Evolutionary conservation across 306 rosid species (phyloP).

Genomic region (Dicorynia guianensis): DNA sequence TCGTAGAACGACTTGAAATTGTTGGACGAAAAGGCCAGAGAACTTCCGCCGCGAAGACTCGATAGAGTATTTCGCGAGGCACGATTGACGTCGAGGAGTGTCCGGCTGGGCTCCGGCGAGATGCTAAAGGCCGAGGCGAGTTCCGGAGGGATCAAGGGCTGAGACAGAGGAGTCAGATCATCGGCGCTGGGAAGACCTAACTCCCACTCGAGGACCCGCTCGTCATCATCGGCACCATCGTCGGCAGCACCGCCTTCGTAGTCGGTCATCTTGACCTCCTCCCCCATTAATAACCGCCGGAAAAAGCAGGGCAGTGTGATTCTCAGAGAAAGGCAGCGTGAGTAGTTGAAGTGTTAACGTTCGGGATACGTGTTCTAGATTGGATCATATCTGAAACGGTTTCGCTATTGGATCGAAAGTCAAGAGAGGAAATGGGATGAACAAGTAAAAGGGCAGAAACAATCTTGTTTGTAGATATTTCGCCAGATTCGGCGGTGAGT

Average conservation of each 20-base stretch:
- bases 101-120: conserved; percentile 69
- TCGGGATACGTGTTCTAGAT: not conserved
- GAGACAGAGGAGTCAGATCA: conserved; percentile 79
- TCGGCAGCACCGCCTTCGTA: conserved; percentile 31
- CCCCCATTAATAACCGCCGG: conserved; percentile 57
- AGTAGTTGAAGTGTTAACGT: not conserved
- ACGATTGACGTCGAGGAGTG: conserved; percentile 70
- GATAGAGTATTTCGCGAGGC: conserved; percentile 79
- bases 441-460: not conserved
- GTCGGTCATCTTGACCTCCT: conserved; percentile 71
- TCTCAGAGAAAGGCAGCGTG: not conserved
- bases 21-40: conserved; percentile 59
- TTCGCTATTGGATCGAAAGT: not conserved
- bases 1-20: conserved; percentile 48
- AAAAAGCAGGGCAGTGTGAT: not conserved
- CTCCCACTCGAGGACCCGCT: conserved; percentile 82
- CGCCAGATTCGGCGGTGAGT: not conserved
- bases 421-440: not conserved
- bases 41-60: conserved; percentile 55
- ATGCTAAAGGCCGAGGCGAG: conserved; percentile 90
- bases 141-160: conserved; percentile 72
- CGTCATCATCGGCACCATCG: conserved; percentile 45
- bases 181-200: conserved; percentile 65
- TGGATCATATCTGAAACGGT: not conserved
- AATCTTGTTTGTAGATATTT: conserved; percentile 1